phyloP scores from a whole-genome alignment of 2,329 filamentous ascomycete genomes.

The Endocalyx cinctus region DNA sequence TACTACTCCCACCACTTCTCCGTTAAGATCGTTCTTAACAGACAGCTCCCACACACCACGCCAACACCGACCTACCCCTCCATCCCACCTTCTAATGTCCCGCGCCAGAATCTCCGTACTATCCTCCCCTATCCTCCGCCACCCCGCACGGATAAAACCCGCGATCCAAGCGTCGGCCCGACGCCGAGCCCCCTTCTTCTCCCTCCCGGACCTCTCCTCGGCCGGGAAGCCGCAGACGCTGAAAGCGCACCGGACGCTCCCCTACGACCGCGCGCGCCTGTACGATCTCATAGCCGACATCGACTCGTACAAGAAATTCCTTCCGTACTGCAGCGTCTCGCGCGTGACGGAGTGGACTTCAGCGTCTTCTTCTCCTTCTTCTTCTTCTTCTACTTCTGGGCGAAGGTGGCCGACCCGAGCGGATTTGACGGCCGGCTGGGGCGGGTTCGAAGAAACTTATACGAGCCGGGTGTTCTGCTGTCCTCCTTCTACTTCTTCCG shows the following conservation, averaged over 20 bases:
- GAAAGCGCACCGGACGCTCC: conserved; percentile 69
- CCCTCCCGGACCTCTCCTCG: conserved; percentile 9
- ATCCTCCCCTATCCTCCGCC: too few species aligned
- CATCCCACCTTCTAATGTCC: too few species aligned
- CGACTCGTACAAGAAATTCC: conserved; percentile 75
- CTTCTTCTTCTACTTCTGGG: conserved; percentile 16
- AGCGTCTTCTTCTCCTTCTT: conserved; percentile 24
- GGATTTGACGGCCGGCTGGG: conserved; percentile 80
- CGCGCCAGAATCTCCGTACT: too few species aligned
- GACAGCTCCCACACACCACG: too few species aligned
- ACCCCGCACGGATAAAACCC: too few species aligned
- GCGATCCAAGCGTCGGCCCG: too few species aligned
- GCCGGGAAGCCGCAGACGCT: conserved; percentile 53
- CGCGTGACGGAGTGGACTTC: conserved; percentile 70
- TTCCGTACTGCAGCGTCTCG: conserved; percentile 84
- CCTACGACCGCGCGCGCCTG: conserved; percentile 65
- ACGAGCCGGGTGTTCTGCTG: conserved; percentile 75
- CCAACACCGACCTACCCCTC: too few species aligned
- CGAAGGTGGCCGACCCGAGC: conserved; percentile 67
- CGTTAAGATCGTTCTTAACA: too few species aligned
- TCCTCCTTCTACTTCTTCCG: too few species aligned
- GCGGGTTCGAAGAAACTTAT: conserved; percentile 78
- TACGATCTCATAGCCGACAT: conserved; percentile 88
- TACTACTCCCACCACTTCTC: too few species aligned
- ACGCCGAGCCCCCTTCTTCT: conserved; percentile 18